Percentiles rank a stretch among this genome's conserved stretches.
These are phyloP conservation scores for Lentinula novae-zelandiae DNA, from an alignment of 1,284 basidiomycete genomes.

Conservation along the genomic window DNA sequence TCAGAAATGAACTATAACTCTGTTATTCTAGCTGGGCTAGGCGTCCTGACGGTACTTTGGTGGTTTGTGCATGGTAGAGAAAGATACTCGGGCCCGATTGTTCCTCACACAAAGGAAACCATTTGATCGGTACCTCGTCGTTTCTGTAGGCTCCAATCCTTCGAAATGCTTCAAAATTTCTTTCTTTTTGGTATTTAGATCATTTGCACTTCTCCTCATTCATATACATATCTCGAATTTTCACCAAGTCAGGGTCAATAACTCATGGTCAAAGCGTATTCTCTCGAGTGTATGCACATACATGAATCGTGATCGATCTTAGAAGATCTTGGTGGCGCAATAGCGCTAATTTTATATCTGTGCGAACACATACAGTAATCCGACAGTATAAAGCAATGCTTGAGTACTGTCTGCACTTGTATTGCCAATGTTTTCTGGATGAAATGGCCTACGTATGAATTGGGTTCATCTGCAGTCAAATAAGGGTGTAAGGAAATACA, in stretches of 20 bases:
- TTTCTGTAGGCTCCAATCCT: not conserved
- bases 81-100: not conserved
- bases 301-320: not conserved
- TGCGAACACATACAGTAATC: too few relatives aligned
- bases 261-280: not conserved
- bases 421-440: too few relatives aligned
- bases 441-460: too few relatives aligned
- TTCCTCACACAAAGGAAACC: not conserved
- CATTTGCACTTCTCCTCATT: too few relatives aligned
- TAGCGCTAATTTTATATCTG: too few relatives aligned
- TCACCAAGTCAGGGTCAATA: not conserved
- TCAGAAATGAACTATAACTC: constrained; percentile 3
- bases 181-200: too few relatives aligned
- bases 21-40: not conserved
- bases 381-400: too few relatives aligned
- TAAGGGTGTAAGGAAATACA: too few relatives aligned
- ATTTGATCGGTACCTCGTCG: not conserved
- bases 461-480: too few relatives aligned
- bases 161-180: too few relatives aligned
- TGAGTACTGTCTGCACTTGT: too few relatives aligned
- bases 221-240: too few relatives aligned
- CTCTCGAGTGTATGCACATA: not conserved
- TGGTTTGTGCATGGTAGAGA: constrained; percentile 5
- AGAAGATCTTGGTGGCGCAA: not conserved
- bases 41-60: not conserved